These are phyloP conservation scores for Trematosphaeria pertusa DNA, from an alignment of 2,329 filamentous ascomycete species.

Conservation along the genomic window DNA sequence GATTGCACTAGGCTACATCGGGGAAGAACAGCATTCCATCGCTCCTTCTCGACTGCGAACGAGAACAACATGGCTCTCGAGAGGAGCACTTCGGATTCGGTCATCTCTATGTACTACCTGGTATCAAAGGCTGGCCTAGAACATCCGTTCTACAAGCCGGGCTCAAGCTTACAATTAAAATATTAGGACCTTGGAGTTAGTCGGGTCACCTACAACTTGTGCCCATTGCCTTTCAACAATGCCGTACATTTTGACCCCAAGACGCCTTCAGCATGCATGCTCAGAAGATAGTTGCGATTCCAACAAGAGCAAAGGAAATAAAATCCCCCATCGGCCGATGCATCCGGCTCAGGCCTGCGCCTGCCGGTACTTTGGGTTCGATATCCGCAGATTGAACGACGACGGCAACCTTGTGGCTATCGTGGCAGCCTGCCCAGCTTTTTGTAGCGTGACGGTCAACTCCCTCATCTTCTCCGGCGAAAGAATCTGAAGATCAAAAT, in stretches of 20 bases:
- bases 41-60: neutral
- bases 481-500: conserved; percentile 50
- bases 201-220: too few species aligned
- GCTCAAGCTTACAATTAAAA: neutral
- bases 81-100: conserved; percentile 2
- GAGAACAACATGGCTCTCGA: neutral
- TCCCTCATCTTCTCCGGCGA: conserved; percentile 42
- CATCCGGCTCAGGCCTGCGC: neutral
- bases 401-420: conserved; percentile 41
- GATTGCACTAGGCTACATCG: conserved; percentile 6
- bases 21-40: conserved; percentile 9
- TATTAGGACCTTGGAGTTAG: too few species aligned
- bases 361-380: conserved; percentile 33
- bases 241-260: conserved; percentile 1
- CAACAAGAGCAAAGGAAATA: neutral
- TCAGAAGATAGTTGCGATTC: neutral
- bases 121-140: conserved; percentile 11
- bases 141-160: conserved; percentile 6
- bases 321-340: neutral
- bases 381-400: conserved; percentile 42
- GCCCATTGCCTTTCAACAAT: too few species aligned
- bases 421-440: conserved; percentile 47
- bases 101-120: conserved; percentile 11
- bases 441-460: conserved; percentile 45
- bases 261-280: conserved; percentile 6